Evolutionary conservation across 768 basidiomycete species (phyloP), one percentile per base, ranked within the genome.

Genomic region (Stropharia rugosoannulata): DNA sequence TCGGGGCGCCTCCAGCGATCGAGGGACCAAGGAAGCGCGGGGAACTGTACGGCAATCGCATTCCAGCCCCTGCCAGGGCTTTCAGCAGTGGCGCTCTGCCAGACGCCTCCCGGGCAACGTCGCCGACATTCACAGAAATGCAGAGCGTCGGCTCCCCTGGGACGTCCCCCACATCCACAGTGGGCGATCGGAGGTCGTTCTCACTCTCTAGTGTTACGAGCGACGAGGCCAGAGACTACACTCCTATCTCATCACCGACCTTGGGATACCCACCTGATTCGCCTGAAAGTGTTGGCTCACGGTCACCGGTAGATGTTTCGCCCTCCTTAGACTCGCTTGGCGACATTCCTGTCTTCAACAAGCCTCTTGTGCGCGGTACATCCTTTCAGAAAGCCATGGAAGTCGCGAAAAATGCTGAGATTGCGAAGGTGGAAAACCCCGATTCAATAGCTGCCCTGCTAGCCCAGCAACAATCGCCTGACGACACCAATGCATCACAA

Each of bases 31-130:
- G 75, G 65, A 80, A 79, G 61, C 79, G 80, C 49, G 81, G 83
- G 42, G 88, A 90, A 70, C 71, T 90, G 35, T 89, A 90, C 64
- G 90, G 87, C 18, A 91, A 91, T 68, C 77, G 89, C 38, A 80
- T 90, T 32, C 82, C 77, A n/a, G 65, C 70, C 12, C 68, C 73
- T 22, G 64, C 72, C 25, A 70, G 76, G 56, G 59, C 62, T 15
- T 67, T 65, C 41, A 72, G 70, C 29, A 64, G 65, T 35, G 62
- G 64, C 22, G 54, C 56, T n/a, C 56, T 65, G n/a, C 59, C 67
- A 18, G 45, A 46, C 16, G 51, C 59, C 27, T 66, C 66, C 56
- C 64, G 66, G n/a, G 62, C 70, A 43, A 59, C 55, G 27, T 67
- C 69, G 22, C 65, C 65, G 7, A 62, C 56, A 40, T 15, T 51